These are phyloP conservation scores for Mangifera indica DNA, from an alignment of 345 rosid species.

Conservation along the genomic window DNA sequence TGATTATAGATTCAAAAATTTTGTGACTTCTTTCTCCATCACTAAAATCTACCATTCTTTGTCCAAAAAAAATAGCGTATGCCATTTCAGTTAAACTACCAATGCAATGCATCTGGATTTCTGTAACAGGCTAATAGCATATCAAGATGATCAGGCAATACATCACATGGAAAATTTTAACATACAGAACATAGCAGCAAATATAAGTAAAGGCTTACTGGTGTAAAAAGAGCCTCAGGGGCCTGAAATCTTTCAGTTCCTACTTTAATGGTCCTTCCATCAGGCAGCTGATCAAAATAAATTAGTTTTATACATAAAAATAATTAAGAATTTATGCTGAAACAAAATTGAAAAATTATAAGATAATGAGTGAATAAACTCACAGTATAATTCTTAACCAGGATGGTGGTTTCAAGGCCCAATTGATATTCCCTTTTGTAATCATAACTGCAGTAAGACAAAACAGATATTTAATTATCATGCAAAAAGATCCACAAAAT, in stretches of 20 bases:
- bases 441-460: conserved; percentile 66
- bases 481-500: conserved; percentile 7
- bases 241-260: conserved; percentile 99
- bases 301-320: conserved; percentile 3
- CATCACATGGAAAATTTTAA: conserved; percentile 1
- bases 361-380: conserved; percentile 31
- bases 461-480: conserved; percentile 9
- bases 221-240: conserved; percentile 98
- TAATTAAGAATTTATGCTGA: background rate
- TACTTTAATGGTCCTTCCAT: conserved; percentile 91
- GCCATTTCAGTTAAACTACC: background rate
- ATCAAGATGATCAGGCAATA: conserved; percentile 6
- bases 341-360: background rate
- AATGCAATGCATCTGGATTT: background rate
- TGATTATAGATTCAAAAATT: no score
- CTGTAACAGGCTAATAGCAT: background rate
- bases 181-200: background rate
- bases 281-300: conserved; percentile 72
- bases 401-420: conserved; percentile 96
- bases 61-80: no score
- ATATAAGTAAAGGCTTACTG: conserved; percentile 44
- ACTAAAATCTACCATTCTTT: no score
- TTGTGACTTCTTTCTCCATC: no score
- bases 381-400: conserved; percentile 91
- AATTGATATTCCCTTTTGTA: conserved; percentile 91